phyloP scores from a whole-genome alignment of 1,139 yeast genomes.

The Ogataea hybrid region DNA sequence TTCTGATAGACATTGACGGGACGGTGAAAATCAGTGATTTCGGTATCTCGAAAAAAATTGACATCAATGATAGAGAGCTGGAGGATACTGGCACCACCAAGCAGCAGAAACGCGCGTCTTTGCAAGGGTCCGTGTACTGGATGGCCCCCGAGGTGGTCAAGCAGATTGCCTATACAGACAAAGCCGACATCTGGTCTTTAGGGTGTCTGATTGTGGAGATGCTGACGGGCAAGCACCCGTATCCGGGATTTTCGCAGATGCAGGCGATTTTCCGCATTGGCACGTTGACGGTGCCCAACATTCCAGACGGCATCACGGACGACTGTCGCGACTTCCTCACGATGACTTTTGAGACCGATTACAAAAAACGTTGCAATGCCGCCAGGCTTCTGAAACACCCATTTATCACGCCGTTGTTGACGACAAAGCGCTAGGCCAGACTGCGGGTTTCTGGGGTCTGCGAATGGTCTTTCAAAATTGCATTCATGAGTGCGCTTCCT shows the following conservation, averaged over 20 bases:
- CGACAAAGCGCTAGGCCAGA: slow-evolving; percentile 11
- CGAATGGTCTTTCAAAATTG: slow-evolving; percentile 12
- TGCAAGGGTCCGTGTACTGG: slow-evolving; percentile 96
- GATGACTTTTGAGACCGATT: slow-evolving; percentile 73
- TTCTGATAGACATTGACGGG: slow-evolving; percentile 85
- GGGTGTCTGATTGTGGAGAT: slow-evolving; percentile 91
- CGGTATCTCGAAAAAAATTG: slow-evolving; percentile 83
- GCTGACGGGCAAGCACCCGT: slow-evolving; percentile 94
- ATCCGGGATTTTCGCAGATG: slow-evolving; percentile 92
- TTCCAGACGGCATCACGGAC: slow-evolving; percentile 73
- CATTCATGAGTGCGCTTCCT: slow-evolving; percentile 19
- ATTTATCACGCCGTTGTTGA: slow-evolving; percentile 49
- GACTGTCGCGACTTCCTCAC: slow-evolving; percentile 67
- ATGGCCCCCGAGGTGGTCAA: slow-evolving; percentile 98
- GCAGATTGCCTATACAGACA: slow-evolving; percentile 83
- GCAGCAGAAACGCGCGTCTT: slow-evolving; percentile 61
- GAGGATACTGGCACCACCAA: slow-evolving; percentile 3
- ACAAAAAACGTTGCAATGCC: slow-evolving; percentile 71
- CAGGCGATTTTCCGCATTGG: slow-evolving; percentile 95
- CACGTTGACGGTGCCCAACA: slow-evolving; percentile 70
- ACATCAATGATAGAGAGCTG: slow-evolving; percentile 15
- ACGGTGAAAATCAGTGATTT: slow-evolving; percentile 91
- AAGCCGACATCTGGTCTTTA: slow-evolving; percentile 94
- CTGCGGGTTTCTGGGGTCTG: background rate
- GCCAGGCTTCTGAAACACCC: slow-evolving; percentile 62